Evolutionary conservation across 1,284 basidiomycete genomes (phyloP).

Genomic region (Coniferiporia weirii): DNA sequence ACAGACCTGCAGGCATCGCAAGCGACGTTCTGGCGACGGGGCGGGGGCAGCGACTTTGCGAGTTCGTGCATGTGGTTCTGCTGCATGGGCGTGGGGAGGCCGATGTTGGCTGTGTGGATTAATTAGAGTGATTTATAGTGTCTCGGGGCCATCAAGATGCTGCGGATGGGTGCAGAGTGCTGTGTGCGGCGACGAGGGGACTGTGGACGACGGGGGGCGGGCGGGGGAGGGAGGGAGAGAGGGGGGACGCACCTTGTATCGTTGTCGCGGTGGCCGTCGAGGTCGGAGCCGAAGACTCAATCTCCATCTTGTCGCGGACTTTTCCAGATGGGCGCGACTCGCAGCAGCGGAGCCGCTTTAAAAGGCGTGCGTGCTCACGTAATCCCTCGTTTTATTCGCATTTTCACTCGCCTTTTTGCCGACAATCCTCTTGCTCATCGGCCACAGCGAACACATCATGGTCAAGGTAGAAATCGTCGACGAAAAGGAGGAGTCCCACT

Average conservation of each 20-base stretch:
- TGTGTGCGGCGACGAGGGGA: not conserved
- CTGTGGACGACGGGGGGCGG: not conserved
- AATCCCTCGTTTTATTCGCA: not conserved
- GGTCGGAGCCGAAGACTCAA: not conserved
- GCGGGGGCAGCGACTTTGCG: constrained; percentile 67
- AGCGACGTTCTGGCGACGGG: constrained; percentile 84
- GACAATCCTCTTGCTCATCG: constrained; percentile 1
- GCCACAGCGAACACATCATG: constrained; percentile 36
- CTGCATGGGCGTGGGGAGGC: constrained; percentile 54
- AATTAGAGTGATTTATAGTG: not conserved
- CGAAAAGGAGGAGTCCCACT: constrained; percentile 54
- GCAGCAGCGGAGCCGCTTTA: not conserved
- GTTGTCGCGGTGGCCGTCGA: not conserved
- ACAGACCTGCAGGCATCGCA: constrained; percentile 80
- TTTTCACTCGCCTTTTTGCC: not conserved
- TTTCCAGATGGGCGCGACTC: not conserved
- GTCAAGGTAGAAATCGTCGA: constrained; percentile 84
- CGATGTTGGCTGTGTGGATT: constrained; percentile 28
- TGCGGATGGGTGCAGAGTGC: not conserved
- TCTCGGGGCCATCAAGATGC: not conserved
- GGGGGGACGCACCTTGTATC: not conserved
- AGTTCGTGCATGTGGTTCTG: constrained; percentile 76
- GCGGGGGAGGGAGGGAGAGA: not conserved
- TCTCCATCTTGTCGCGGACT: not conserved
- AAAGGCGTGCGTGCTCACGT: not conserved